Evolutionary conservation across 2,329 filamentous ascomycete species (phyloP).

Genomic region (Metarhizium guizhouense): DNA sequence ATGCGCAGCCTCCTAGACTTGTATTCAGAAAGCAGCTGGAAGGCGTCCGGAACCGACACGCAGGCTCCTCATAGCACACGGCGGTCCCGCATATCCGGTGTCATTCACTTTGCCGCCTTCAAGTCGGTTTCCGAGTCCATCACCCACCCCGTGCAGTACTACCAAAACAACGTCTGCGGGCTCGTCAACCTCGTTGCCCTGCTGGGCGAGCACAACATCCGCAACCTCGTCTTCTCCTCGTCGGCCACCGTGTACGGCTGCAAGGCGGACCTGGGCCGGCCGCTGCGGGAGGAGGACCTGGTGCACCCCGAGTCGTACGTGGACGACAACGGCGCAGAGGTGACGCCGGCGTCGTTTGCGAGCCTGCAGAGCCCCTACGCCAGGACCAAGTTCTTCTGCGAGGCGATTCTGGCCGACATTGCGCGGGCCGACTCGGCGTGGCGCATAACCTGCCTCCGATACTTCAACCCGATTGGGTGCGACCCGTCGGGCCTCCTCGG

Average conservation of each 20-base stretch:
- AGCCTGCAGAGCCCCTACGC: slow-evolving; percentile 59
- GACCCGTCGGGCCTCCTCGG: slow-evolving; percentile 54
- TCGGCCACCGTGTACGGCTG: slow-evolving; percentile 59
- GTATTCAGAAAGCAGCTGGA: slow-evolving; percentile 12
- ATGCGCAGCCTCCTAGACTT: slow-evolving; percentile 28
- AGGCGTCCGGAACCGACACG: not conserved
- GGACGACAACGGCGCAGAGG: slow-evolving; percentile 29
- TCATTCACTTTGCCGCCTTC: slow-evolving; percentile 63
- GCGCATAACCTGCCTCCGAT: slow-evolving; percentile 54
- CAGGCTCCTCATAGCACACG: slow-evolving; percentile 5
- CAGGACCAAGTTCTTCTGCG: slow-evolving; percentile 58
- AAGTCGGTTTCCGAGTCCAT: slow-evolving; percentile 60
- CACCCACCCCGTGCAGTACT: slow-evolving; percentile 50
- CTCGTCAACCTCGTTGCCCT: slow-evolving; percentile 49
- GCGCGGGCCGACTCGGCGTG: slow-evolving; percentile 51
- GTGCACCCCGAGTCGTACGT: slow-evolving; percentile 38
- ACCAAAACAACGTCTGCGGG: slow-evolving; percentile 58
- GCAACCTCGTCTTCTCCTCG: slow-evolving; percentile 59
- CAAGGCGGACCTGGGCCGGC: slow-evolving; percentile 38
- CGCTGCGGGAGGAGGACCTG: slow-evolving; percentile 42
- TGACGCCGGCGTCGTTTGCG: slow-evolving; percentile 11
- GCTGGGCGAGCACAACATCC: slow-evolving; percentile 51
- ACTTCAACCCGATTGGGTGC: slow-evolving; percentile 61
- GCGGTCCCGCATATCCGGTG: slow-evolving; percentile 43
- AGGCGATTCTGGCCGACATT: slow-evolving; percentile 55